These are phyloP conservation scores for Colletotrichum aenigma DNA, from an alignment of 2,329 filamentous ascomycete species.

Conservation along the genomic window DNA sequence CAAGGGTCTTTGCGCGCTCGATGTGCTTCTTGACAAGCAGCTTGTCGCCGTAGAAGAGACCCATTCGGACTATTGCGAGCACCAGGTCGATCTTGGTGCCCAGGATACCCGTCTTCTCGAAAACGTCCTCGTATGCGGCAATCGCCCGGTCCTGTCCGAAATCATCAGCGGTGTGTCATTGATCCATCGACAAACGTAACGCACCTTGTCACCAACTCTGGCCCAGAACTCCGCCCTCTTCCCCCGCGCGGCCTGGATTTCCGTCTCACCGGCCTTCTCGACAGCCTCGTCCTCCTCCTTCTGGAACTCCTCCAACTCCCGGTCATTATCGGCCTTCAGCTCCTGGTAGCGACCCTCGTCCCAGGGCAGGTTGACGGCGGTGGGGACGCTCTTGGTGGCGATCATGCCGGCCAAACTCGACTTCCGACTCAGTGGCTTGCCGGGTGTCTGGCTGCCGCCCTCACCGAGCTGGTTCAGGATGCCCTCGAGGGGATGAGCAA, in stretches of 20 bases:
- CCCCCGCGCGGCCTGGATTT: constrained; percentile 88
- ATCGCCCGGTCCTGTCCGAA: constrained; percentile 83
- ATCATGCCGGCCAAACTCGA: constrained; percentile 76
- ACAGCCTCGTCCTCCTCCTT: constrained; percentile 93
- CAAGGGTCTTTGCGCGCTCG: constrained; percentile 85
- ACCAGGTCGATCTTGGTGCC: constrained; percentile 98
- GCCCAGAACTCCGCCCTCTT: constrained; percentile 98
- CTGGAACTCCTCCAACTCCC: constrained; percentile 76
- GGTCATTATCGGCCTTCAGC: constrained; percentile 77
- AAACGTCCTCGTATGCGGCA: constrained; percentile 87
- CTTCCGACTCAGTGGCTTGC: constrained; percentile 69
- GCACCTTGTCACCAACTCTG: constrained; percentile 92
- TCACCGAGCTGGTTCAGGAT: constrained; percentile 81
- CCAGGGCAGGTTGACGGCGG: constrained; percentile 79
- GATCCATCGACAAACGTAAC: neutral
- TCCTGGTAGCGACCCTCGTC: constrained; percentile 86
- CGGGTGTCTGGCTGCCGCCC: constrained; percentile 47
- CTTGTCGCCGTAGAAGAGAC: constrained; percentile 95
- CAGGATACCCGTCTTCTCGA: constrained; percentile 96
- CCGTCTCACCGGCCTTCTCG: constrained; percentile 95
- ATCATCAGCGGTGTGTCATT: constrained; percentile 14
- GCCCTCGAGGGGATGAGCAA: constrained; percentile 82
- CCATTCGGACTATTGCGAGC: constrained; percentile 93
- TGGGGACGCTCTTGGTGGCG: constrained; percentile 69
- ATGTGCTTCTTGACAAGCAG: constrained; percentile 91